Base-by-base conservation (phyloP, 345 rosid genomes). In the Sonneratia caseolaris region DNA sequence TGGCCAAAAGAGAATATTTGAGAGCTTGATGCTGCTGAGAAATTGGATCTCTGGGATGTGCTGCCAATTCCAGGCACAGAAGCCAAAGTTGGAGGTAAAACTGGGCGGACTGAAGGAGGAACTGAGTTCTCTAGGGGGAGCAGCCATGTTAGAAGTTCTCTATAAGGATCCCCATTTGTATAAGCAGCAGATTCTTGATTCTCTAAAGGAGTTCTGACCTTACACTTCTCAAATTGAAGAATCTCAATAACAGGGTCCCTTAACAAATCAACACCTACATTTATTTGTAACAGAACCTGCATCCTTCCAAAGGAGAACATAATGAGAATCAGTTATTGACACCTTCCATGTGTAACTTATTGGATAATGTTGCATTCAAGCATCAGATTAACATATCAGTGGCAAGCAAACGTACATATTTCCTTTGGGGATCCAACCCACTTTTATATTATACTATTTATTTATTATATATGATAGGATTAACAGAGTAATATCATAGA, bases 201-300 rank as follows among this genome's bases (percentile, higher is more conserved):
- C 81, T 79, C 82, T 16, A 75, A 70, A 43, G 55, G 62, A 42
- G 73, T 82, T 74, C 71, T 82, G 32, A 80, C 82, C 78, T 80
- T 83, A 78, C 80, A 80, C 83, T 88, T 92, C 88, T 96, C 99
- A 82, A 96, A 96, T 81, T 96, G 98, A 81, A 89, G 88, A 83
- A 96, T 86, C 89, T 96, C 99, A 72, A 96, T 87, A 78, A 88
- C 76, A 37, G 99, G 97, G 71, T 96, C 89, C 86, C 79, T 87
- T 62, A 82, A 82, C 78, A 76, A 84, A 80, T 88, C 85, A 66
- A 87, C 86, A 71, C 86, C 87, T 75, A 95, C 85, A 88, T 87
- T 90, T 78, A 95, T 93, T 84, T 85, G 90, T 86, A 95, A 81
- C 72, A 86, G 82, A 72, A 92, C 94, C 99, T 90, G 98, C 92